Evolutionary conservation across 306 rosid species (phyloP).

Genomic region (Cicer yamashitae): DNA sequence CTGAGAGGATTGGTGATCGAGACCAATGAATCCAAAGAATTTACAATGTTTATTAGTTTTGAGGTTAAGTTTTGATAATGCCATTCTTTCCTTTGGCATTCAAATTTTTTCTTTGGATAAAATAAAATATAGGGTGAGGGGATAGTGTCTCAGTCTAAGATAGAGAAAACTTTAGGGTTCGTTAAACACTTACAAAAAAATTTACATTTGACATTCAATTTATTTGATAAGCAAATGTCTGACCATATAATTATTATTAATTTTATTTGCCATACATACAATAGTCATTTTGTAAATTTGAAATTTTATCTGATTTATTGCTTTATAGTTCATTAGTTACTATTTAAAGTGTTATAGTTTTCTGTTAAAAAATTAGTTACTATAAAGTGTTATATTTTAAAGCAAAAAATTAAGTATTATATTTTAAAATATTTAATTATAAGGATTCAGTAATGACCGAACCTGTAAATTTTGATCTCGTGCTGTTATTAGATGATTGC

Average conservation of each 20-base stretch:
- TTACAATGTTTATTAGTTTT: constrained; percentile 20
- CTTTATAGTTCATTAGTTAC: neutral
- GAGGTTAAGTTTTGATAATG: constrained; percentile 35
- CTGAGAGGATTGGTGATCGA: constrained; percentile 51
- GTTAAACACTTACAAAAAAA: no score
- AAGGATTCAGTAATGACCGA: neutral
- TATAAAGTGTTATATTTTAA: no score
- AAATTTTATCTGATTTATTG: neutral
- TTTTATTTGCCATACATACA: neutral
- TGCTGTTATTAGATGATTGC: no score
- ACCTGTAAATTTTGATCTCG: no score
- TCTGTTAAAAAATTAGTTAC: no score
- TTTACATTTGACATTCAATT: neutral
- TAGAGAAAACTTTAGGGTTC: no score
- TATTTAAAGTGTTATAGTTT: no score
- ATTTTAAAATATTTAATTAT: no score
- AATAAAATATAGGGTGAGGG: no score
- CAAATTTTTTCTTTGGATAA: no score
- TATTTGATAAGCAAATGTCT: neutral
- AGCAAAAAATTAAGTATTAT: no score
- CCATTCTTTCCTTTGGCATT: constrained; percentile 1
- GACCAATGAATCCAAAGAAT: constrained; percentile 28
- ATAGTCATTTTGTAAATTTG: neutral
- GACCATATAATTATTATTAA: neutral
- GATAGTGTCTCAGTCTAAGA: no score